Conservation (phyloP, 352 stramenopile genomes). For the Phytophthora capsici region DNA sequence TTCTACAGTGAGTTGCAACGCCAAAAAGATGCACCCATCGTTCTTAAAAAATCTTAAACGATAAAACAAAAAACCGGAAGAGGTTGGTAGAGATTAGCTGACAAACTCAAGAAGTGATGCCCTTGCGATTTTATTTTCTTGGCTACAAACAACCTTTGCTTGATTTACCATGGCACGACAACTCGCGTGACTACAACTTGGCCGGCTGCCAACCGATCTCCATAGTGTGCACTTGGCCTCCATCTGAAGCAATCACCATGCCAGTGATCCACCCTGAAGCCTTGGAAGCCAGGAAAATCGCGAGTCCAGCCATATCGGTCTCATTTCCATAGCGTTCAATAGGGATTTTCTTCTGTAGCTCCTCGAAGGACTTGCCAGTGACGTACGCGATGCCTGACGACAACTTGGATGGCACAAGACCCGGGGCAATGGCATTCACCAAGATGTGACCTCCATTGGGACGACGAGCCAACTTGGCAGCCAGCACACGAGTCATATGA, state of each 20-base stretch:
- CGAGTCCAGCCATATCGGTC: slow-evolving; percentile 94
- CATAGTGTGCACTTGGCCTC: slow-evolving; percentile 69
- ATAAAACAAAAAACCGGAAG: too few species aligned
- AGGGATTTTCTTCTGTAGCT: slow-evolving; percentile 82
- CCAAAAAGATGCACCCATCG: too few species aligned
- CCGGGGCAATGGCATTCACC: slow-evolving; percentile 95
- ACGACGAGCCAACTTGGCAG: slow-evolving; percentile 87
- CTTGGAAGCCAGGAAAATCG: slow-evolving; percentile 92
- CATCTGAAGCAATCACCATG: slow-evolving; percentile 92
- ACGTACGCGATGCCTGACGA: slow-evolving; percentile 71
- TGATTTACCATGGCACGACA: too few species aligned
- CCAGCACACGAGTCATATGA: slow-evolving; percentile 94
- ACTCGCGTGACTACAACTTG: slow-evolving; percentile 68
- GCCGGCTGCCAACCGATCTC: slow-evolving; percentile 45
- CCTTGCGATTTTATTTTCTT: too few species aligned
- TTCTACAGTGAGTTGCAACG: too few species aligned
- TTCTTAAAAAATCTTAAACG: too few species aligned
- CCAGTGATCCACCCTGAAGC: slow-evolving; percentile 94
- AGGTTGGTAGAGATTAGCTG: too few species aligned
- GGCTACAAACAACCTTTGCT: slow-evolving; percentile 66
- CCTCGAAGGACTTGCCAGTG: slow-evolving; percentile 50
- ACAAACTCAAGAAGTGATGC: too few species aligned
- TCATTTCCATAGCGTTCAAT: slow-evolving; percentile 82
- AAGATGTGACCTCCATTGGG: slow-evolving; percentile 90
- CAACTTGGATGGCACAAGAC: slow-evolving; percentile 94